Evolutionary conservation across 345 rosid species (phyloP).

Genomic region (Salix purpurea): DNA sequence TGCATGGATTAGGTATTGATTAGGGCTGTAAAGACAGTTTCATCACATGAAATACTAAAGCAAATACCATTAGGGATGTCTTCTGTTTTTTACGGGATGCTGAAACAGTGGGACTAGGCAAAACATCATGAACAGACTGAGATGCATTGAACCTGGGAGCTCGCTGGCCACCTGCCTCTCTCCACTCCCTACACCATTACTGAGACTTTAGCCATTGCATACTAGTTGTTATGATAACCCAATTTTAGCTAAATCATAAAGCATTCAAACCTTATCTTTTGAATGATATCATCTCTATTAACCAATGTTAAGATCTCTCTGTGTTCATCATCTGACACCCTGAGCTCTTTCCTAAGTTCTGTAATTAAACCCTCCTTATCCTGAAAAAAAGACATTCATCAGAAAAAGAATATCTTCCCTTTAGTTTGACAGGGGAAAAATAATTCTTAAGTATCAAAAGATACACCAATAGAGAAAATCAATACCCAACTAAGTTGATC

Average conservation of each 20-base stretch:
- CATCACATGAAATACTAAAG: constrained; percentile 14
- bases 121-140: constrained; percentile 52
- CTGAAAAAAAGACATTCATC: constrained; percentile 32
- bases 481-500: constrained; percentile 98
- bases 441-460: neutral
- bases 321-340: constrained; percentile 97
- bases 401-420: neutral
- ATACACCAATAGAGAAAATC: constrained; percentile 9
- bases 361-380: constrained; percentile 93
- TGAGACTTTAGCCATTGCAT: neutral
- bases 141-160: constrained; percentile 47
- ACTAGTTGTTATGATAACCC: constrained; percentile 2
- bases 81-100: constrained; percentile 84
- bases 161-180: constrained; percentile 69
- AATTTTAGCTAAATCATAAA: constrained; percentile 10
- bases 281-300: constrained; percentile 77
- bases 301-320: constrained; percentile 80
- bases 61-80: constrained; percentile 58
- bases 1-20: constrained; percentile 5
- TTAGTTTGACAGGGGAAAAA: neutral
- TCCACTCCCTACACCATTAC: constrained; percentile 69
- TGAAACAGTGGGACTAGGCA: constrained; percentile 72
- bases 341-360: constrained; percentile 85
- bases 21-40: constrained; percentile 8
- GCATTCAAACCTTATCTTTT: constrained; percentile 64